Percentiles rank a stretch among this genome's conserved stretches.
phyloP scores from a whole-genome alignment of 495 filamentous ascomycete species.

The Schizothecium vesticola region DNA sequence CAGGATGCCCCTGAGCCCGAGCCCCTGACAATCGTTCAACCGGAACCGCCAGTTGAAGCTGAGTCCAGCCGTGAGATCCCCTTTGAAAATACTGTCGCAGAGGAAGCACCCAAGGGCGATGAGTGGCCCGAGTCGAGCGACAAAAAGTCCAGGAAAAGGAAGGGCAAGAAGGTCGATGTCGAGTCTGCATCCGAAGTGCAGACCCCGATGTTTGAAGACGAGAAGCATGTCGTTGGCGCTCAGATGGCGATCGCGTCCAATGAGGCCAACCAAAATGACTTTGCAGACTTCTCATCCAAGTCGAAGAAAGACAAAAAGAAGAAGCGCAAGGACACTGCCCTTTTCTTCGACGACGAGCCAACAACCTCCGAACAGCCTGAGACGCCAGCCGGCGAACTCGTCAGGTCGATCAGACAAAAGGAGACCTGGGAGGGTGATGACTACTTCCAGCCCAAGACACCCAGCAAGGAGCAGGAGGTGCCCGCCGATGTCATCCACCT shows the following conservation, averaged over 20 bases:
- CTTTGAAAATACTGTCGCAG: neutral
- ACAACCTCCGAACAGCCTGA: neutral
- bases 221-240: neutral
- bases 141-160: slow-evolving; percentile 25
- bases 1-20: neutral
- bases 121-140: neutral
- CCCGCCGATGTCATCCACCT: slow-evolving; percentile 10
- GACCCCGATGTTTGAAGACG: slow-evolving; percentile 11
- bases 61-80: neutral
- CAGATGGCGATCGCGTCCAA: neutral
- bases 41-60: neutral
- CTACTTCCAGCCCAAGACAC: slow-evolving; percentile 11
- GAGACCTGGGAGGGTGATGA: neutral
- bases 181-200: neutral
- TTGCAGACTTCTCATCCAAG: slow-evolving; percentile 16
- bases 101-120: slow-evolving; percentile 3
- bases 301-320: slow-evolving; percentile 30
- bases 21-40: neutral
- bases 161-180: slow-evolving; percentile 11
- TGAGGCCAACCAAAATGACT: slow-evolving; percentile 17
- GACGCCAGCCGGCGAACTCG: neutral
- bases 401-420: neutral
- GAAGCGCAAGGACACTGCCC: slow-evolving; percentile 18
- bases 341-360: slow-evolving; percentile 4
- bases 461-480: neutral